Base-by-base conservation (phyloP, 768 basidiomycete genomes). In the Tylopilus felleus region DNA sequence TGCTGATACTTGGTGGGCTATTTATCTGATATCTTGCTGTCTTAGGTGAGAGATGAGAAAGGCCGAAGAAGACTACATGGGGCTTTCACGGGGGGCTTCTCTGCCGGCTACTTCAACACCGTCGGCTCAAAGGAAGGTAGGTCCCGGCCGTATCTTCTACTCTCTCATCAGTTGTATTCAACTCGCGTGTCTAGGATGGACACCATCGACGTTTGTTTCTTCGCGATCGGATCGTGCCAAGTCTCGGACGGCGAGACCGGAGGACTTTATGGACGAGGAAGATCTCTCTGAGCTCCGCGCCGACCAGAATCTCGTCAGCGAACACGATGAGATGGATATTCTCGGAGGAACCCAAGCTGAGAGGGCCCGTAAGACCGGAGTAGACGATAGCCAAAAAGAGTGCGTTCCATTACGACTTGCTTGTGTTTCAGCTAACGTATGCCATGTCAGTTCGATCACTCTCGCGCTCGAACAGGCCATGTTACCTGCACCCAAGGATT, bases 241-340 rank as follows among this genome's bases (percentile, higher is more conserved):
- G 67, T 50, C 56, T 25, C 77, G 81, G 61, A 73, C 71, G 3
- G 72, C 78, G n/a, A 78, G 79, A 29, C 87, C 93, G 0, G 92
- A 96, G 71, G 93, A 97, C 67, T 98, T 92, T 67, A 98, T 99
- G 97, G 97, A 99, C 73, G 97, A 98, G 40, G 97, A 99, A 72
- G 97, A 98, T 68, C 75, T 98, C 16, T 84, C 89, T 42, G 92
- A 92, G 57, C 70, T 89, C 55, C 82, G 79, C 31, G 91, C 93
- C 38, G 82, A 81, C 59, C 78, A 85, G 60, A 82, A 80, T 19
- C 69, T 97, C 9, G 82, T 93, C 4, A 87, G 90, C 64, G 88
- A 86, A 35, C 85, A 86, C 13, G 89, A 95, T 33, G 81, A 89
- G 60, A 87, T 86, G 79, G 83, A 88, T 59, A 71, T 85, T 41